Evolutionary conservation across 2,329 filamentous ascomycete species (phyloP).

Genomic region (Cercospora citrullina): DNA sequence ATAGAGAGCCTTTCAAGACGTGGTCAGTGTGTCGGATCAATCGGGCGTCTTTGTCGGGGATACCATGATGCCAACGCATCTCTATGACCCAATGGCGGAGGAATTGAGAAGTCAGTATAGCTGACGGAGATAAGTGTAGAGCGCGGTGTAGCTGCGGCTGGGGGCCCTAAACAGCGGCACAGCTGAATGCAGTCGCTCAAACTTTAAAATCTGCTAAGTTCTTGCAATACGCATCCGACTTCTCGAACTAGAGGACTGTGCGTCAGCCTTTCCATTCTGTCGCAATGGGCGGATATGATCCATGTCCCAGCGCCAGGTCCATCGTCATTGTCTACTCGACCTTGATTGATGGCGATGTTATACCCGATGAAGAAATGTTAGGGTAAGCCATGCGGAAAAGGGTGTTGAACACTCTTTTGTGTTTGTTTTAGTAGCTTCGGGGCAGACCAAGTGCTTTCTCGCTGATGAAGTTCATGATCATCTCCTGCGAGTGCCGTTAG

Average conservation of each 20-base stretch:
- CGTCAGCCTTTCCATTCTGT: background rate
- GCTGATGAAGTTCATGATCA: slow-evolving; percentile 73
- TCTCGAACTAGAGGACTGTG: background rate
- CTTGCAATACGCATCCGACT: background rate
- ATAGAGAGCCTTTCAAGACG: background rate
- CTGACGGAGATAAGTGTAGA: background rate
- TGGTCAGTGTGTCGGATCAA: background rate
- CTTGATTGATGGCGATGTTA: background rate
- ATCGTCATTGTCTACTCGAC: background rate
- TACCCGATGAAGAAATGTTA: background rate
- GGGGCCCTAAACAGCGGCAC: background rate
- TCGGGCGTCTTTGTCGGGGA: background rate
- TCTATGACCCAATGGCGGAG: background rate
- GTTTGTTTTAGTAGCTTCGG: slow-evolving; percentile 58
- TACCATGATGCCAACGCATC: background rate
- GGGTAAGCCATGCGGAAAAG: background rate
- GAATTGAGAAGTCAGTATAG: background rate
- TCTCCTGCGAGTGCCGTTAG: slow-evolving; percentile 52
- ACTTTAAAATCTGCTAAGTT: background rate
- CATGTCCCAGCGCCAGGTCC: background rate
- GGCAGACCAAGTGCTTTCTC: slow-evolving; percentile 69
- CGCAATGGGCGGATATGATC: background rate
- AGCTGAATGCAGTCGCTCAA: background rate
- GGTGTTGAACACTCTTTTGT: background rate
- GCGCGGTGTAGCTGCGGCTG: background rate